Conservation (phyloP, 2,329 filamentous ascomycete genomes). For the Alternaria longipes region DNA sequence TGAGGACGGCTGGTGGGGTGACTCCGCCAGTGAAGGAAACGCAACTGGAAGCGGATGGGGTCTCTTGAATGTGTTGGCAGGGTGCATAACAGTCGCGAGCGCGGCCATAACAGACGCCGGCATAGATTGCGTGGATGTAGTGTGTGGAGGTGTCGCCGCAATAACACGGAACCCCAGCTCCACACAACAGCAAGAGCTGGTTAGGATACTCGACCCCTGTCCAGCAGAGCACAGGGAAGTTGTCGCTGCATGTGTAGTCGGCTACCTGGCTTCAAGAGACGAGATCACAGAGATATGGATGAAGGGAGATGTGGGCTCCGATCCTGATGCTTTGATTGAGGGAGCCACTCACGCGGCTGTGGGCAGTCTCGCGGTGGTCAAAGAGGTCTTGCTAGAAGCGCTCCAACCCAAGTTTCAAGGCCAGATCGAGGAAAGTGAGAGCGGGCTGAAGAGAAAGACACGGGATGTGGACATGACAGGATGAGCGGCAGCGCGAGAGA, state of each 20-base stretch:
- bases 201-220: conserved; percentile 80
- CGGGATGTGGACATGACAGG: conserved; percentile 47
- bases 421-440: conserved; percentile 25
- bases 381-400: conserved; percentile 67
- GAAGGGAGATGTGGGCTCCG: conserved; percentile 71
- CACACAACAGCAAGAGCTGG: conserved; percentile 43
- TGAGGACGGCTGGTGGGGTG: conserved; percentile 76
- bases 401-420: conserved; percentile 44
- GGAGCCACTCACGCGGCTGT: conserved; percentile 70
- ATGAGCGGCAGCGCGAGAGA: conserved; percentile 24
- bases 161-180: conserved; percentile 62
- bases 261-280: conserved; percentile 84
- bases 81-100: conserved; percentile 92
- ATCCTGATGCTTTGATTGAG: conserved; percentile 66
- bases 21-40: conserved; percentile 49
- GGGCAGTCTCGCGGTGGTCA: conserved; percentile 67
- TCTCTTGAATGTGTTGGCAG: conserved; percentile 88
- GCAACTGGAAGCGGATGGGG: conserved; percentile 77
- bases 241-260: conserved; percentile 85
- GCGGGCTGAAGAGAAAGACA: conserved; percentile 37
- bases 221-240: conserved; percentile 81
- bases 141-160: conserved; percentile 88
- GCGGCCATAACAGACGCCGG: conserved; percentile 93
- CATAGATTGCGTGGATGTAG: conserved; percentile 92
- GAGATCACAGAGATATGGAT: conserved; percentile 96